Percentiles rank a stretch among this genome's conserved stretches.
phyloP scores from a whole-genome alignment of 2,329 filamentous ascomycete genomes.

The Endocalyx cinctus region DNA sequence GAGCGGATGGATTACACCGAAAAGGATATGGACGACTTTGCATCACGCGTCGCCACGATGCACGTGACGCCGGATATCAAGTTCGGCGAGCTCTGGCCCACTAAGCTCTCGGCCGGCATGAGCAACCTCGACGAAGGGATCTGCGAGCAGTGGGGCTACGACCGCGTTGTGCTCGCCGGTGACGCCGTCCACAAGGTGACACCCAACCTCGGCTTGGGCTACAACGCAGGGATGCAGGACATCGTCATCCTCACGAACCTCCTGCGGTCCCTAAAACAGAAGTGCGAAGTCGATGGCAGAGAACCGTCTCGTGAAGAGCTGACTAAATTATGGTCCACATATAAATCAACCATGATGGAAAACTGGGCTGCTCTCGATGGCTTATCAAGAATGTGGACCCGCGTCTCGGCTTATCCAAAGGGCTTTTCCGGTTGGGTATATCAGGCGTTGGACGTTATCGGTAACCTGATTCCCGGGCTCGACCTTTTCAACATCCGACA shows the following conservation, averaged over 20 bases:
- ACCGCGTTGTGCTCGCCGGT: conserved; percentile 27
- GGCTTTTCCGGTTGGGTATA: no score
- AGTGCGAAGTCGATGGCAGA: no score
- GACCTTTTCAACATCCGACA: no score
- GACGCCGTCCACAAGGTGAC: conserved; percentile 31
- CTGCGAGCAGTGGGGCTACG: conserved; percentile 23
- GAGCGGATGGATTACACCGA: conserved; percentile 21
- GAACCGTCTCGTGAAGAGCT: no score
- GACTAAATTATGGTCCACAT: no score
- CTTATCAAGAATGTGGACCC: no score
- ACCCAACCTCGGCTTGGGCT: conserved; percentile 26
- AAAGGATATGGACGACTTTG: conserved; percentile 20
- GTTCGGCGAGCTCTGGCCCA: conserved; percentile 21
- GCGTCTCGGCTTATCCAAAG: no score
- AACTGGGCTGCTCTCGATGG: no score
- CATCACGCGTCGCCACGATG: conserved; percentile 19
- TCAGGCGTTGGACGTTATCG: no score
- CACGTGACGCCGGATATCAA: conserved; percentile 16
- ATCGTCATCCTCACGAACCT: conserved; percentile 20
- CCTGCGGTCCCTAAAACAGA: no score
- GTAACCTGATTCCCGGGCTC: no score
- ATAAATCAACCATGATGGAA: no score
- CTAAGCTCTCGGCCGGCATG: conserved; percentile 13
- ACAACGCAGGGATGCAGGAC: conserved; percentile 26
- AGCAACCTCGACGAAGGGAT: conserved; percentile 29